Percentiles rank a stretch among this genome's conserved stretches.
Evolutionary conservation across 306 rosid species (phyloP).

Genomic region (Neltuma alba): DNA sequence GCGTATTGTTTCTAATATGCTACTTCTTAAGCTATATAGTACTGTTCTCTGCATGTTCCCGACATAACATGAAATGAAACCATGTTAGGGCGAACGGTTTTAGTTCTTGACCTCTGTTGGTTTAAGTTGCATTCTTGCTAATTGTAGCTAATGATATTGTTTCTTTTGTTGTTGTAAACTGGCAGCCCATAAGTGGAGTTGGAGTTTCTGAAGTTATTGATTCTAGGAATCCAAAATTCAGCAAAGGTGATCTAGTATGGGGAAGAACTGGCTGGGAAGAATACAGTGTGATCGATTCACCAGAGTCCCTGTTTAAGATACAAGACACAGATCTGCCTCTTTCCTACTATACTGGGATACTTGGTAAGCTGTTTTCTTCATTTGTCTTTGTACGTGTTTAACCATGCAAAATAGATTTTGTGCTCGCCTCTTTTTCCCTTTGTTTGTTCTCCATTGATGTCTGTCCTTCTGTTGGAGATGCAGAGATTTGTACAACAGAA

Average conservation of each 20-base stretch:
- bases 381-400: not conserved
- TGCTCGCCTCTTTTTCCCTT: too few species aligned
- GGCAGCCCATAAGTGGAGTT: slow-evolving; percentile 48
- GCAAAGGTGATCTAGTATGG: slow-evolving; percentile 21
- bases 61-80: not conserved
- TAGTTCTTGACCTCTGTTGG: too few species aligned
- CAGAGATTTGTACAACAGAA: not conserved
- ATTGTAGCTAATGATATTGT: not conserved
- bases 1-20: not conserved
- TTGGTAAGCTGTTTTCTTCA: slow-evolving; percentile 37
- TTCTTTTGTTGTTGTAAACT: not conserved
- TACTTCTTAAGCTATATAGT: not conserved
- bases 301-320: slow-evolving; percentile 39
- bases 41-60: not conserved
- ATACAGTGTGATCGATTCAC: slow-evolving; percentile 33
- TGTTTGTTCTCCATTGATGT: not conserved
- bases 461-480: not conserved
- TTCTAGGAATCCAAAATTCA: slow-evolving; percentile 13
- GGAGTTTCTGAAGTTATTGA: slow-evolving; percentile 40
- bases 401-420: too few species aligned
- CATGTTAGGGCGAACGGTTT: not conserved
- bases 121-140: not conserved
- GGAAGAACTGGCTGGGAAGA: slow-evolving; percentile 14
- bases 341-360: slow-evolving; percentile 56
- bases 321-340: slow-evolving; percentile 51